Conservation (phyloP, 176 grass and related monocot species). For the Oropetium thomaeum region DNA sequence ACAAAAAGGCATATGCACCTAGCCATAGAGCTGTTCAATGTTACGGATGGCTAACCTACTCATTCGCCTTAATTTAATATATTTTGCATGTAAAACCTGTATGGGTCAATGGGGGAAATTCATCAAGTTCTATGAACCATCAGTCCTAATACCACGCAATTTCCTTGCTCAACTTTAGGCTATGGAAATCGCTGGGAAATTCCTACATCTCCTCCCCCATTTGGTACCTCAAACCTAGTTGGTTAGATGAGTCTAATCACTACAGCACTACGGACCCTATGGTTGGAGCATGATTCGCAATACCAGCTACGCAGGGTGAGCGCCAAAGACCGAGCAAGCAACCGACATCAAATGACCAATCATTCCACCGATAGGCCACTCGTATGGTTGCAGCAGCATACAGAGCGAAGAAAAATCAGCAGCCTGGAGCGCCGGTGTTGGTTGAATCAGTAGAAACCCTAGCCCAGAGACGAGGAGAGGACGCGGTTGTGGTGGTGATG, state of each 20-base stretch:
- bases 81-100: slow-evolving; percentile 1
- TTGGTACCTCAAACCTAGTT: neutral
- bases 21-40: neutral
- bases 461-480: neutral
- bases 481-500: neutral
- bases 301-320: neutral
- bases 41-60: neutral
- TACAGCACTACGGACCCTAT: neutral
- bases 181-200: neutral
- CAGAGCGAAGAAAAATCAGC: neutral
- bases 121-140: neutral
- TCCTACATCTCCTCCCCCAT: neutral
- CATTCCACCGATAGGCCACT: neutral
- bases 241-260: neutral
- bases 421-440: neutral
- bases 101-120: neutral
- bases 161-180: neutral
- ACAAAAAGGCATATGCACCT: neutral
- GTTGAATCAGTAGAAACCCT: slow-evolving; percentile 25
- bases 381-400: neutral
- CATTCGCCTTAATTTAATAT: neutral
- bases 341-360: neutral
- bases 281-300: neutral
- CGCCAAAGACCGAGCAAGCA: neutral
- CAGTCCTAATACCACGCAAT: neutral